phyloP scores from a whole-genome alignment of 345 rosid species.

The Boechera divaricarpa region DNA sequence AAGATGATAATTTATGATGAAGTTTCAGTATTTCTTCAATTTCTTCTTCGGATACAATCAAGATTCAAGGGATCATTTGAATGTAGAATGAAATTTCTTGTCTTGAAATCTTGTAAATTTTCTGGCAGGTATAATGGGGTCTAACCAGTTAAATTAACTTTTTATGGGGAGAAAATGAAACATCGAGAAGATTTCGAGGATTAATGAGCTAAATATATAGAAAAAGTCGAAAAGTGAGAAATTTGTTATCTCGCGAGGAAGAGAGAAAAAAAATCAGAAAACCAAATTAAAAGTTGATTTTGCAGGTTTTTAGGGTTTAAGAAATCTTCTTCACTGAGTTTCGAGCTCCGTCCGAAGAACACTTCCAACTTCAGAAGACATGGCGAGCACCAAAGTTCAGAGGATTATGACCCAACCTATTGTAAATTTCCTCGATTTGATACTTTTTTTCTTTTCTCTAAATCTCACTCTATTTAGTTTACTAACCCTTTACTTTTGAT shows the following conservation, averaged over 20 bases:
- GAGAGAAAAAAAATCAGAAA: background rate
- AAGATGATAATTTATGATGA: background rate
- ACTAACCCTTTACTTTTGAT: constrained; percentile 20
- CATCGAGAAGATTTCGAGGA: background rate
- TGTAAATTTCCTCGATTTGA: constrained; percentile 37
- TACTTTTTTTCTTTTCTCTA: background rate
- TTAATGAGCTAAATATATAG: background rate
- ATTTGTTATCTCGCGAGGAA: background rate
- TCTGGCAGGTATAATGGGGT: too few relatives aligned
- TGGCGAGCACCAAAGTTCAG: constrained; percentile 90
- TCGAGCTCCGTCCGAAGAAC: constrained; percentile 21
- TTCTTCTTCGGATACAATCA: background rate
- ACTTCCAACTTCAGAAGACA: constrained; percentile 38
- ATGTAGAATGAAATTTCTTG: background rate
- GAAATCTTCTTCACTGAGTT: constrained; percentile 12
- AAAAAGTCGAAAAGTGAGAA: background rate
- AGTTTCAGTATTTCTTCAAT: background rate
- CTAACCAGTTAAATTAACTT: background rate
- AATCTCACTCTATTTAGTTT: background rate
- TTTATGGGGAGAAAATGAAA: background rate
- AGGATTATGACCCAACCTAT: constrained; percentile 86
- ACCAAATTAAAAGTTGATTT: background rate
- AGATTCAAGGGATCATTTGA: background rate
- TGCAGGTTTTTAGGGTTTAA: constrained; percentile 32
- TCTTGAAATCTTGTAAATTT: constrained; percentile 6